phyloP scores from a whole-genome alignment of 306 rosid genomes.

The Prunus mume region DNA sequence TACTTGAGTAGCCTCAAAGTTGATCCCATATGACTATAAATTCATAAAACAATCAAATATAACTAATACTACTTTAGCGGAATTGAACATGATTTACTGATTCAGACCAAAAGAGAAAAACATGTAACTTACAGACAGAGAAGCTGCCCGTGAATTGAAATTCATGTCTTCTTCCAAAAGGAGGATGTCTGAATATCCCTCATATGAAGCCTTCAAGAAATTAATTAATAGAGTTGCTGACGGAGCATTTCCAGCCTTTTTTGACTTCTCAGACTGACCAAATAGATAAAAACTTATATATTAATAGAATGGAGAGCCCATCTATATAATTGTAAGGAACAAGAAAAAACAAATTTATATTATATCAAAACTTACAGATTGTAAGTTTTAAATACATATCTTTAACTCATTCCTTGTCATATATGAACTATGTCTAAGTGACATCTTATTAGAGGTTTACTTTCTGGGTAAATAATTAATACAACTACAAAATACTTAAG shows the following conservation, averaged over 20 bases:
- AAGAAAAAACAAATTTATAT: not conserved
- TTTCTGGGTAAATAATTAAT: slow-evolving; percentile 1
- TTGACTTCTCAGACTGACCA: slow-evolving; percentile 81
- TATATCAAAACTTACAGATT: not conserved
- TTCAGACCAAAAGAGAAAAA: not conserved
- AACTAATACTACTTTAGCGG: not conserved
- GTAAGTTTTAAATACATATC: not conserved
- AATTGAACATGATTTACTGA: slow-evolving; percentile 5
- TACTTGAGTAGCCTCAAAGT: not conserved
- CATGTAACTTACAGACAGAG: slow-evolving; percentile 54
- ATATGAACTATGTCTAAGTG: not conserved
- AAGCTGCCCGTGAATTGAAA: slow-evolving; percentile 65
- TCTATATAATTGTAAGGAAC: not conserved
- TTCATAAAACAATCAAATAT: not conserved
- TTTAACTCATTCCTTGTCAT: not conserved
- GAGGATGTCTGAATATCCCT: slow-evolving; percentile 62
- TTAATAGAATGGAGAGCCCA: not conserved
- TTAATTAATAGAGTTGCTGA: slow-evolving; percentile 61
- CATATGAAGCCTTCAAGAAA: slow-evolving; percentile 62
- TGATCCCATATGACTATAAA: no score
- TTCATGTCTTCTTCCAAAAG: slow-evolving; percentile 84
- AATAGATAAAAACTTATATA: not conserved
- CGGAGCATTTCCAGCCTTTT: slow-evolving; percentile 78
- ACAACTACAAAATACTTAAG: not conserved
- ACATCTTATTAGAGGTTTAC: slow-evolving; percentile 2